A percentile compares a stretch with the other conserved stretches of the same genome.
These are phyloP conservation scores for Stereum hirsutum DNA, from an alignment of 1,284 basidiomycete genomes.

Conservation along the genomic window DNA sequence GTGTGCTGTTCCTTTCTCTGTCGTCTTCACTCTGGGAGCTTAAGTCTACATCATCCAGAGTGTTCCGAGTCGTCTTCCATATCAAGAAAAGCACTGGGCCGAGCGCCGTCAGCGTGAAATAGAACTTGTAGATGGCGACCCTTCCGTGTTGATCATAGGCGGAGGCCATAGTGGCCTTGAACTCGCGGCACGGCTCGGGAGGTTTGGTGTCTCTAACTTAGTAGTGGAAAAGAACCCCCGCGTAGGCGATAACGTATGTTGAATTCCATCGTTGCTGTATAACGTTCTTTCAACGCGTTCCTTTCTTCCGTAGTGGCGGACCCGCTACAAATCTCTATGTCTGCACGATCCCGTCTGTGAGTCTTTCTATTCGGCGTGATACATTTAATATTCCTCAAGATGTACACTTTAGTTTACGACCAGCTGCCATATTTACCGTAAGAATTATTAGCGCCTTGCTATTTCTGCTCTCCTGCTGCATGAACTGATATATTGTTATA, in stretches of 20 bases:
- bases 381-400: neutral
- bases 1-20: slow-evolving; percentile 14
- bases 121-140: slow-evolving; percentile 22
- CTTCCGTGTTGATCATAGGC: slow-evolving; percentile 48
- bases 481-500: neutral
- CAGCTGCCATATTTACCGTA: slow-evolving; percentile 43
- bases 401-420: slow-evolving; percentile 4
- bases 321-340: slow-evolving; percentile 51
- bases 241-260: slow-evolving; percentile 31
- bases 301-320: slow-evolving; percentile 29
- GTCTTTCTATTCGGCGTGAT: slow-evolving; percentile 14
- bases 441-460: slow-evolving; percentile 9
- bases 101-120: slow-evolving; percentile 28
- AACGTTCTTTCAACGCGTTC: neutral
- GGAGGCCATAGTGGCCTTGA: slow-evolving; percentile 60
- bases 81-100: slow-evolving; percentile 32
- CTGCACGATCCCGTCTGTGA: slow-evolving; percentile 60
- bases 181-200: slow-evolving; percentile 48
- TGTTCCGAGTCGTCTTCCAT: slow-evolving; percentile 22
- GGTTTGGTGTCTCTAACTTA: slow-evolving; percentile 39
- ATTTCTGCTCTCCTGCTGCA: neutral
- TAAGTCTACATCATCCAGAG: neutral
- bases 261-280: neutral
- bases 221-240: slow-evolving; percentile 44
- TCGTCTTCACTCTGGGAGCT: neutral